Evolutionary conservation across 306 rosid genomes (phyloP).

Genomic region (Prinsepia uniflora): DNA sequence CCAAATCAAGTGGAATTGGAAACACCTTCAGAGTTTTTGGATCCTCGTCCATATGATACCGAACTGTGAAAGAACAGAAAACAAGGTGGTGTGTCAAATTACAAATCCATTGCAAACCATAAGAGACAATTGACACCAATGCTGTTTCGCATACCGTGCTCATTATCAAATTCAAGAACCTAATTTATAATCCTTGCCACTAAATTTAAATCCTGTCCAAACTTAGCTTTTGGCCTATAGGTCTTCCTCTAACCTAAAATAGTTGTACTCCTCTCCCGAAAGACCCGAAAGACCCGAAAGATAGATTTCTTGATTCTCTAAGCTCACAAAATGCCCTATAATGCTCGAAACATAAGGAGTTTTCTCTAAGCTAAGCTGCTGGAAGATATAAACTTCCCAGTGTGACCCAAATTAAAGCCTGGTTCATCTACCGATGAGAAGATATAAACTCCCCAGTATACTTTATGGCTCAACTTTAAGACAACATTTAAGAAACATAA

Average conservation of each 20-base stretch:
- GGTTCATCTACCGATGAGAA: not conserved
- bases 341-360: too few relatives aligned
- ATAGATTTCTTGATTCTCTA: too few relatives aligned
- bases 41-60: conserved; percentile 94
- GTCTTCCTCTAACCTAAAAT: too few relatives aligned
- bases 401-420: not conserved
- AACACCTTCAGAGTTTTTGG: conserved; percentile 90
- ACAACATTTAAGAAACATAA: not conserved
- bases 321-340: too few relatives aligned
- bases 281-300: too few relatives aligned
- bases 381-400: too few relatives aligned
- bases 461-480: not conserved
- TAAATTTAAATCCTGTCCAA: not conserved
- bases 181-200: not conserved
- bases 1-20: conserved; percentile 78
- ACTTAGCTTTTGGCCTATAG: too few relatives aligned
- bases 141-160: not conserved
- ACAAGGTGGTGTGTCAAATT: conserved; percentile 5
- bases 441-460: not conserved
- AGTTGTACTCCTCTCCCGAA: too few relatives aligned
- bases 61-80: conserved; percentile 49
- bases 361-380: too few relatives aligned
- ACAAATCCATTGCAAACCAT: conserved; percentile 1
- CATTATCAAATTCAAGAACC: not conserved
- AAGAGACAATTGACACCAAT: not conserved